phyloP scores from a whole-genome alignment of 163 green algal genomes.

The Scenedesmus sp. region DNA sequence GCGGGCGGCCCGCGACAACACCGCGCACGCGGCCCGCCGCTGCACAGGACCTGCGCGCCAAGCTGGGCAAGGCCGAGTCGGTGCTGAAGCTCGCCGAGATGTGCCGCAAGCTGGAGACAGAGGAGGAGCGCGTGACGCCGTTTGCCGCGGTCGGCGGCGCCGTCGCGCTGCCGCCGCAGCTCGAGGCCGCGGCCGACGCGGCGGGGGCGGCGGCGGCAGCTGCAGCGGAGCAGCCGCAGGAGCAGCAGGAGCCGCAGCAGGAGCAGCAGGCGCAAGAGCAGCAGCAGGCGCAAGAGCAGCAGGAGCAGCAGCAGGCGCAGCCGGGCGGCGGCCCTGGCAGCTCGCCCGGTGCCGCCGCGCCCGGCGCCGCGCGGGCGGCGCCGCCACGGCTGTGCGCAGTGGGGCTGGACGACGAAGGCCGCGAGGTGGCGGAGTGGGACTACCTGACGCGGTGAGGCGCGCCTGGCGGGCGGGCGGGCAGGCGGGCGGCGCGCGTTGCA shows the following conservation, averaged over 20 bases:
- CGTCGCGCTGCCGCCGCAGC: slow-evolving; percentile 35
- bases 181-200: neutral
- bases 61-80: slow-evolving; percentile 58
- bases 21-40: too few species aligned
- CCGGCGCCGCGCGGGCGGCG: neutral
- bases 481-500: too few species aligned
- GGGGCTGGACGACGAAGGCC: slow-evolving; percentile 59
- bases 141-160: slow-evolving; percentile 61
- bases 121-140: slow-evolving; percentile 84
- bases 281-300: slow-evolving; percentile 21
- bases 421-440: slow-evolving; percentile 76
- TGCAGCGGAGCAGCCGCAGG: slow-evolving; percentile 1
- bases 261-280: neutral
- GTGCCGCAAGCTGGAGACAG: slow-evolving; percentile 80
- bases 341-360: neutral
- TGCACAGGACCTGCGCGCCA: slow-evolving; percentile 43
- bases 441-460: slow-evolving; percentile 70
- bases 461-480: too few species aligned
- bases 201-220: too few species aligned
- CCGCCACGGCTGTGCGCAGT: slow-evolving; percentile 10
- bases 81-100: slow-evolving; percentile 85
- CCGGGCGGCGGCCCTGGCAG: neutral
- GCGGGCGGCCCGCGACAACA: too few species aligned
- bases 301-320: slow-evolving; percentile 5
- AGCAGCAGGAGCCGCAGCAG: slow-evolving; percentile 10